Percentiles rank a stretch among this genome's conserved stretches.
Evolutionary conservation across 2,329 filamentous ascomycete genomes (phyloP).

Genomic region (Orbilia oligospora): DNA sequence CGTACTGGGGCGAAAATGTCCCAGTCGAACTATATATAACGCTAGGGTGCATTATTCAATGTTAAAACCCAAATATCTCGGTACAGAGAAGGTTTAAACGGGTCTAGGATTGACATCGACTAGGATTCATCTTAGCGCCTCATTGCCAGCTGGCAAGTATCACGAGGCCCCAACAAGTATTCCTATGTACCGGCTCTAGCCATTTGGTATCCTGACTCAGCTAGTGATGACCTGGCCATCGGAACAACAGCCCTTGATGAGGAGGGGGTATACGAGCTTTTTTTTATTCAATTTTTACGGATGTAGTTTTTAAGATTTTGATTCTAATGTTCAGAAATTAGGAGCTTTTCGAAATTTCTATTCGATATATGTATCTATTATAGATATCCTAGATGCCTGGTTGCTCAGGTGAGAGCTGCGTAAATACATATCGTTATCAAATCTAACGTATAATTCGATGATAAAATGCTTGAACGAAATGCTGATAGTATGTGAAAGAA

Average conservation of each 20-base stretch:
- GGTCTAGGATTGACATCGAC: conserved; percentile 9
- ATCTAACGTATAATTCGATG: conserved; percentile 9
- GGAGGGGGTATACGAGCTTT: not conserved
- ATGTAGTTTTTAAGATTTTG: not conserved
- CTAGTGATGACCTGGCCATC: conserved; percentile 23
- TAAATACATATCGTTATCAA: conserved; percentile 24
- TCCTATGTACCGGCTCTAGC: conserved; percentile 21
- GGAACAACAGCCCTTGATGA: not conserved
- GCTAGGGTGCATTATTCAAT: too few relatives aligned
- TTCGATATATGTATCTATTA: not conserved
- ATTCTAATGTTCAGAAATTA: not conserved
- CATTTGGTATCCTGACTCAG: conserved; percentile 7
- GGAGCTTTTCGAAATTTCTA: not conserved
- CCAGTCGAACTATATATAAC: conserved; percentile 6
- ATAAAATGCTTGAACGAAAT: conserved; percentile 4
- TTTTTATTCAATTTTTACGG: too few relatives aligned
- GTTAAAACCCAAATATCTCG: not conserved
- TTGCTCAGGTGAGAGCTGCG: conserved; percentile 14
- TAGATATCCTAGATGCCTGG: not conserved
- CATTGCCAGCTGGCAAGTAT: conserved; percentile 32
- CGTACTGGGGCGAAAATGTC: not conserved
- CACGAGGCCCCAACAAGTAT: conserved; percentile 20
- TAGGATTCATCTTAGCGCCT: conserved; percentile 28
- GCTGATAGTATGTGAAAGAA: conserved; percentile 13
- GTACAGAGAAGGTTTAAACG: conserved; percentile 1